Evolutionary conservation across 106 monocot species (phyloP), one percentile per base, ranked within the genome.

Genomic region (Allium cepa): DNA sequence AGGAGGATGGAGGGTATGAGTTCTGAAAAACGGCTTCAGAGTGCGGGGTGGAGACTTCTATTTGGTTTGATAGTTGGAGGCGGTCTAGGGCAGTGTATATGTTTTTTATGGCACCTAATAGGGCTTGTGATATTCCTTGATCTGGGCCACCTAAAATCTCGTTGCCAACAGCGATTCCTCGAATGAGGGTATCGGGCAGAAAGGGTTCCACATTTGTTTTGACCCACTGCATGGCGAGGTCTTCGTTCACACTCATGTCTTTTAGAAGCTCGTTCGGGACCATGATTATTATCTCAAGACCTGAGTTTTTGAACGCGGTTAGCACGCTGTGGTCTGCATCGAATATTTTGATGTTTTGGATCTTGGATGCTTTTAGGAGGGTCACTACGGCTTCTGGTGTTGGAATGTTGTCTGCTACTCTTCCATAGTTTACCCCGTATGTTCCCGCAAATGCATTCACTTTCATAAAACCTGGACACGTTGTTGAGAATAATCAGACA

Each of bases 391-490:
- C 71, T 63, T 81, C 82, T 11, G 92, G 87, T 13, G 74, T 55
- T 56, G 87, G 87, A 49, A 92, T 75, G 77, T 92, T 85, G 67
- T 92, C 87, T 11, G 92, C 92, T 26, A 92, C 70, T 68, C 92
- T 75, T 28, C 92, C 92, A 71, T 92, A 92, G 65, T 92, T 92
- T 68, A 92, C 75, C 60, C 92, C 92, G 64, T 88, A 92, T 15
- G 87, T 87, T 51, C 92, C 92, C 4, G 87, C 80, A 71, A 92
- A 92, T 62, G 87, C 79, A 47, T 75, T 22, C 53, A 77, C 67
- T 50, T 59, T 58, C 50, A 69, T 15, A 52, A 69, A 14, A 53
- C 62, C 75, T 75, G 75, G 47, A 48, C 0, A 57, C n/a, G 4
- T 9, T 4, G 17, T 59, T 26, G 10, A n/a, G 59, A 18, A 8